Base-by-base conservation (phyloP, 148 eudicot genomes). In the Silene latifolia region DNA sequence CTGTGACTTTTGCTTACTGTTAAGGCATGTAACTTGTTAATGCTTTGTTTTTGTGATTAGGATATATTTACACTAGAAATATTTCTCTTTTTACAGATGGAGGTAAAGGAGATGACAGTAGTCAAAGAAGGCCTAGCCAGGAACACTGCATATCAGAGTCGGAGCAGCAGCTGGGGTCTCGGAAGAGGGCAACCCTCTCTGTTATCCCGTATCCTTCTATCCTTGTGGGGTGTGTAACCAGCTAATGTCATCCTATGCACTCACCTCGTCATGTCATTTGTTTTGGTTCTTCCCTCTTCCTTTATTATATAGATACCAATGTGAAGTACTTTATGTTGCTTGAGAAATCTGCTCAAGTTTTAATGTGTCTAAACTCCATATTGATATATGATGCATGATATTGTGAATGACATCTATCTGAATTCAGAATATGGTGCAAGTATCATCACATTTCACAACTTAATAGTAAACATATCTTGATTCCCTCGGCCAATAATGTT, bases 151-250 rank as follows among this genome's bases (percentile, higher is more conserved):
- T 79, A 62, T 74, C 87, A 46, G 98, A 91, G 73, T 82, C 89
- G 54, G 97, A 91, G 77, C 91, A 85, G 82, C 97, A 87, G 64
- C 81, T 78, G 23, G 85, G 86, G 61, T 83, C 77, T 51, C 79
- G 89, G 79, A 80, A 81, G 64, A 85, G 92, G 82, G 92, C 96
- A 48, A 80, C 90, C 59, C 71, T 92, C 73, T 83, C 77, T 83
- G 91, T 87, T 32, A 77, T 89, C 76, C 97, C 99, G 57, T 78
- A 81, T 61, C 92, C 99, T 77, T 86, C 96, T 76, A 78, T 95
- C 76, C 96, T 95, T 77, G 95, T 95, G 56, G 99, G 99, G 99
- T 95, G 89, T 82, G 88, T 75, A 42, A 81, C 23, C 56, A 67
- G 65, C 74, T 61, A 5, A 66, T 71, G 39, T 54, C 10, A n/a